A percentile compares a stretch with the other conserved stretches of the same genome.
Conservation (phyloP, 2,329 filamentous ascomycete species). For the Huntiella moniliformis region DNA sequence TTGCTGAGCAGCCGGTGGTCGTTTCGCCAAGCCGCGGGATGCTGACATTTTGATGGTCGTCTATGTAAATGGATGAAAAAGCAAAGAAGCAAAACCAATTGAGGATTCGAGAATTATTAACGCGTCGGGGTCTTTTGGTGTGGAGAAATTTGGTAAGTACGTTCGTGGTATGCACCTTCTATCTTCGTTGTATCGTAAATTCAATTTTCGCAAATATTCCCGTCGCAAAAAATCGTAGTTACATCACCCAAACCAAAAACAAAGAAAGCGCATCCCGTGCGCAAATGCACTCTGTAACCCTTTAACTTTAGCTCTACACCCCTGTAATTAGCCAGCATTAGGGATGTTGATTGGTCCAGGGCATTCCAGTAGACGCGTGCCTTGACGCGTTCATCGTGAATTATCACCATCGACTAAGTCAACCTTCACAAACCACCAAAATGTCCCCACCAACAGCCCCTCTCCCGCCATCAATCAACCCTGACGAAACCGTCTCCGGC, state of each 20-base stretch:
- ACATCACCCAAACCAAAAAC: not conserved
- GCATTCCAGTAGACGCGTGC: too few species aligned
- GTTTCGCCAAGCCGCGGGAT: constrained; percentile 3
- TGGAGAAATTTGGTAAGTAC: not conserved
- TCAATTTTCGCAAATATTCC: too few species aligned
- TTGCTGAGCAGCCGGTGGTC: constrained; percentile 1
- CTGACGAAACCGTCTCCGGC: constrained; percentile 37
- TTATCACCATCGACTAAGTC: too few species aligned
- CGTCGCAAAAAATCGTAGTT: not conserved
- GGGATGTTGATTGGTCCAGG: too few species aligned
- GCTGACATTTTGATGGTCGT: constrained; percentile 7
- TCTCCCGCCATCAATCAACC: constrained; percentile 51
- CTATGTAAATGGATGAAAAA: not conserved
- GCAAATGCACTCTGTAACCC: not conserved
- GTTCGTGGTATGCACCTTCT: not conserved
- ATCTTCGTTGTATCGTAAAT: not conserved
- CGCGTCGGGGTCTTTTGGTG: not conserved
- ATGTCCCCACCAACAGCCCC: constrained; percentile 21
- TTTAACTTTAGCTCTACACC: too few species aligned
- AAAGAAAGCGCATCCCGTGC: not conserved
- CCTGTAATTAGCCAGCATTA: too few species aligned
- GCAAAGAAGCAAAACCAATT: not conserved
- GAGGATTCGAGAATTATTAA: not conserved
- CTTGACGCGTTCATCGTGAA: too few species aligned
- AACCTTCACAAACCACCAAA: too few species aligned